Base-by-base conservation (phyloP, 176 grass and related monocot genomes). In the Avena eriantha region DNA sequence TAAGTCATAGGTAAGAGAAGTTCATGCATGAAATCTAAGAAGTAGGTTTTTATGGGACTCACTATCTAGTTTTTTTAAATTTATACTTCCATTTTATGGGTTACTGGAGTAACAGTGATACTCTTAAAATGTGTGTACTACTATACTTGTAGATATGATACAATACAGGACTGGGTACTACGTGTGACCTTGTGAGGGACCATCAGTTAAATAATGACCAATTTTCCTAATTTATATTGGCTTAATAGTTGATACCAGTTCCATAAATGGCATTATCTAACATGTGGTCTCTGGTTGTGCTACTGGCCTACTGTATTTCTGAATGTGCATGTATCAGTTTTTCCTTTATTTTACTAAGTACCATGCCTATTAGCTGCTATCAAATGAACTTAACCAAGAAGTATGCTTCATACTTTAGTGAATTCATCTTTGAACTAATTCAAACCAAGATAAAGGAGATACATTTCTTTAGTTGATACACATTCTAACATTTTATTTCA, bases 191-290 rank as follows among this genome's bases (percentile, higher is more conserved):
- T 26, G 21, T 34, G 51, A 88, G 61, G 85, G 86, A 91, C 82
- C 90, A 85, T 87, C 43, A 43, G 13, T 69, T 85, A 54, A 54
- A 71, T 53, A 76, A n/a, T n/a, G n/a, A 76, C 71, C 68, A 91
- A 17, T 76, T 71, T 78, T 41, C 61, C 53, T 43, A 61, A 0
- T 49, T 8, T 79, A n/a, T n/a, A 57, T 19, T 47, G 56, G 61
- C 50, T 59, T 34, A 7, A 31, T 63, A 50, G 39, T 50, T 34
- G 2, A 21, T 78, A 23, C 11, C 11, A 78, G 6, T 66, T 70
- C 24, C 17, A 9, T n/a, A 79, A 68, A 43, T 67, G 5, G 8
- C 46, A 53, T 68, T 67, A 39, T 55, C 14, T 65, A 41, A 39
- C 43, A 76, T 80, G 76, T 87, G 18, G 1, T 84, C 79, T 83